A percentile compares a stretch with the other conserved stretches of the same genome.
These are phyloP conservation scores for Vitellaria paradoxa DNA, from an alignment of 179 eudicot species.

Conservation along the genomic window DNA sequence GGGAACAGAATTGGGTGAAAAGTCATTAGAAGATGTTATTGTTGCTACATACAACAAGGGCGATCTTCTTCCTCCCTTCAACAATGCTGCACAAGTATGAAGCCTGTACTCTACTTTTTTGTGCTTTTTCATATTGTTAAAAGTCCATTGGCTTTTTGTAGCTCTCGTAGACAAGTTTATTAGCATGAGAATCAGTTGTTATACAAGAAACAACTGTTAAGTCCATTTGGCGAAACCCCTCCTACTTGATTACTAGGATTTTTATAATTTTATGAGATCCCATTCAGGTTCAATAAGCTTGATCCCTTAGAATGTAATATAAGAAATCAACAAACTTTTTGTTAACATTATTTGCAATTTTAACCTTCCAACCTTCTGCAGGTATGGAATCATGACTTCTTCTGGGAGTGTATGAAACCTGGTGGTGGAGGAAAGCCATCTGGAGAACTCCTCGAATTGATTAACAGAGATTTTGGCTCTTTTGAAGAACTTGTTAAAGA, in stretches of 20 bases:
- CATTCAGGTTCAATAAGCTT: neutral
- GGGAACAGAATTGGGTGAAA: constrained; percentile 75
- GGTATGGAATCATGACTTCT: constrained; percentile 92
- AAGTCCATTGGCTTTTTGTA: neutral
- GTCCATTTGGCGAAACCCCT: neutral
- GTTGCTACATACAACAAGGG: constrained; percentile 74
- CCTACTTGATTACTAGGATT: neutral
- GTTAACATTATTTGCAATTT: neutral
- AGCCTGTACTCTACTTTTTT: neutral
- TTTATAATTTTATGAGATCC: neutral
- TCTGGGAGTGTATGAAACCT: constrained; percentile 93
- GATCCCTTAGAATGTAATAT: neutral
- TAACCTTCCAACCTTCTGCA: constrained; percentile 16
- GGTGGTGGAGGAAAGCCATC: constrained; percentile 93
- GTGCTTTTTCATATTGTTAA: neutral
- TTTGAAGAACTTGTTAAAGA: constrained; percentile 65
- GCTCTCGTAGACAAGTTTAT: no score
- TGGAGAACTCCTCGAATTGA: constrained; percentile 69
- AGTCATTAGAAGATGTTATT: constrained; percentile 59
- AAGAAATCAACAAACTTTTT: neutral
- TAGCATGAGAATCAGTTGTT: neutral
- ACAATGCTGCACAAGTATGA: constrained; percentile 91
- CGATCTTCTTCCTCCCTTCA: constrained; percentile 72
- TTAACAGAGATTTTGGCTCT: constrained; percentile 89
- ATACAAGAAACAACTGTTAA: neutral